Conservation (phyloP, 768 basidiomycete species). For the Boletus patriciae region DNA sequence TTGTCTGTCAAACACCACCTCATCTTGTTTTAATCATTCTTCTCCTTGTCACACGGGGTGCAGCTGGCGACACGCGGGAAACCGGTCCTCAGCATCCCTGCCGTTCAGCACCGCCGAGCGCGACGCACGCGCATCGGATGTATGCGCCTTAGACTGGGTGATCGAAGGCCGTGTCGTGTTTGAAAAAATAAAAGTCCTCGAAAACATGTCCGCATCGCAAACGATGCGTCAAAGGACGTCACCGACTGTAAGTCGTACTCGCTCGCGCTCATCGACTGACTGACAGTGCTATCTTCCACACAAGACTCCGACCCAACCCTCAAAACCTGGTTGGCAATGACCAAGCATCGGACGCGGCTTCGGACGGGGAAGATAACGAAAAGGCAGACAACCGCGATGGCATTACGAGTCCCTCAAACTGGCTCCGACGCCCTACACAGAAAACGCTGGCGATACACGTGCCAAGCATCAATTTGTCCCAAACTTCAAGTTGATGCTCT, state of each 20-base stretch:
- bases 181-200: slow-evolving; percentile 82
- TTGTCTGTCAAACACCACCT: slow-evolving; percentile 85
- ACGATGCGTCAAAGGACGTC: slow-evolving; percentile 49
- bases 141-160: slow-evolving; percentile 77
- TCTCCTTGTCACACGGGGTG: slow-evolving; percentile 69
- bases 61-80: slow-evolving; percentile 61
- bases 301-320: slow-evolving; percentile 80
- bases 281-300: not conserved
- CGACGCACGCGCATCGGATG: slow-evolving; percentile 49
- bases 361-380: slow-evolving; percentile 61
- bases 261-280: not conserved
- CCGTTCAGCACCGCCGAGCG: slow-evolving; percentile 58
- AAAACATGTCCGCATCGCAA: slow-evolving; percentile 71
- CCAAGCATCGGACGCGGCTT: slow-evolving; percentile 32
- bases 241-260: slow-evolving; percentile 54
- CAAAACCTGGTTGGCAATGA: too few relatives aligned
- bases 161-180: too few relatives aligned
- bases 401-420: slow-evolving; percentile 85
- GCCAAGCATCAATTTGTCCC: too few relatives aligned
- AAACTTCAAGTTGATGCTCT: too few relatives aligned
- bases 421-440: too few relatives aligned
- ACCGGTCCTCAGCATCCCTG: slow-evolving; percentile 45
- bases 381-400: slow-evolving; percentile 37
- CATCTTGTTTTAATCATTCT: slow-evolving; percentile 79
- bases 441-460: too few relatives aligned